These are phyloP conservation scores for Reticulascus tulasneorum DNA, from an alignment of 2,329 filamentous ascomycete genomes.

Conservation along the genomic window DNA sequence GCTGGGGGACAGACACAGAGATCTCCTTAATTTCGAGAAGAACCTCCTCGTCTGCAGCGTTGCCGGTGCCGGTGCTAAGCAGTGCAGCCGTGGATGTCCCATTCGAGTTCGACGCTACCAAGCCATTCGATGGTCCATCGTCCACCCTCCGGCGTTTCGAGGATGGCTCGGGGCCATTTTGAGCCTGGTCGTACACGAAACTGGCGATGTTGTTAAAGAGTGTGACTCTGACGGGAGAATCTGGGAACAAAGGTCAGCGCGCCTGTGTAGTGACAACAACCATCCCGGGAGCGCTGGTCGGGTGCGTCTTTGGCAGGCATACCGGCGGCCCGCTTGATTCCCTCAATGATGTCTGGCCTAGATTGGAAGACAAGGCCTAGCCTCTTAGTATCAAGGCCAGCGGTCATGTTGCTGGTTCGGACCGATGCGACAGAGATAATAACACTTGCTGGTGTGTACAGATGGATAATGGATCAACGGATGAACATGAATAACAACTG, in stretches of 20 bases:
- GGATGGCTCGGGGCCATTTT: constrained; percentile 39
- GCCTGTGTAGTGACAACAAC: neutral
- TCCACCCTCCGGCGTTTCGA: constrained; percentile 52
- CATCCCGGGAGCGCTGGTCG: too few species aligned
- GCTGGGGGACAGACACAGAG: constrained; percentile 61
- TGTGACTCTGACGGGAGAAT: constrained; percentile 43
- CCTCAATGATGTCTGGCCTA: constrained; percentile 52
- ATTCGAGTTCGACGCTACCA: constrained; percentile 18
- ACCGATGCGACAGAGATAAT: neutral
- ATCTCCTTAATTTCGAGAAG: constrained; percentile 62
- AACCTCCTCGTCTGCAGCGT: constrained; percentile 45
- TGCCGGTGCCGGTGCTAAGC: constrained; percentile 22
- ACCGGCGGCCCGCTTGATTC: constrained; percentile 52
- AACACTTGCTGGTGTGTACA: neutral
- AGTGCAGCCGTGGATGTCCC: constrained; percentile 13
- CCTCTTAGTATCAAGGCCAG: constrained; percentile 44
- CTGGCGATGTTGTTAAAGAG: constrained; percentile 55
- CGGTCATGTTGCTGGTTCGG: constrained; percentile 29
- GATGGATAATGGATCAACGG: neutral
- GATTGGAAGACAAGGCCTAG: constrained; percentile 50
- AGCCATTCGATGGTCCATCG: constrained; percentile 25
- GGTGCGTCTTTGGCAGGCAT: constrained; percentile 16
- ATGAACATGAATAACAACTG: neutral
- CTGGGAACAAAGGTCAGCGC: constrained; percentile 25
- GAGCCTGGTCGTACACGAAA: constrained; percentile 45